Conservation (phyloP, 129 eudicot genomes). For the Artemisia argyi region DNA sequence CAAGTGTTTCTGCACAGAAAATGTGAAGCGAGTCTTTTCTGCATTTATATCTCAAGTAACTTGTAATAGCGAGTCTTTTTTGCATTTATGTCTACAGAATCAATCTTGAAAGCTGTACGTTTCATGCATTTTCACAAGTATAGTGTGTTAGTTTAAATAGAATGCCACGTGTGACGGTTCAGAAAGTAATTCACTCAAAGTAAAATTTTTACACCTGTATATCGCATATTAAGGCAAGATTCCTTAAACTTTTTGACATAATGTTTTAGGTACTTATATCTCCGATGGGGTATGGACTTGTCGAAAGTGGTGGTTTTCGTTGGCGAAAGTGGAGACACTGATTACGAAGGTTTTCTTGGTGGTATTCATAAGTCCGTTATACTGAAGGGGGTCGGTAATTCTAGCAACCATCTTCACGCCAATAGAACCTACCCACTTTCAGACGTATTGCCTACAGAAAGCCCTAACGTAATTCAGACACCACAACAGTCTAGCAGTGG, state of each 20-base stretch:
- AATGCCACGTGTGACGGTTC: neutral
- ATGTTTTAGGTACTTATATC: conserved; percentile 78
- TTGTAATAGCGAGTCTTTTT: neutral
- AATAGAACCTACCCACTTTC: conserved; percentile 85
- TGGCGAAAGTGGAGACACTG: conserved; percentile 97
- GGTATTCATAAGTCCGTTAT: conserved; percentile 82
- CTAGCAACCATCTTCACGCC: conserved; percentile 60
- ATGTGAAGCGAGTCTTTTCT: neutral
- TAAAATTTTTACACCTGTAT: neutral
- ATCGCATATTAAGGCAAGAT: neutral
- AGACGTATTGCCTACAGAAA: conserved; percentile 61
- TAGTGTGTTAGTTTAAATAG: neutral
- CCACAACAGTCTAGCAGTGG: conserved; percentile 46
- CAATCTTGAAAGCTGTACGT: neutral
- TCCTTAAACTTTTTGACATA: neutral
- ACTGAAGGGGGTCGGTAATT: conserved; percentile 66
- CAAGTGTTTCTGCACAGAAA: neutral
- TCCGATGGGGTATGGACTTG: conserved; percentile 95
- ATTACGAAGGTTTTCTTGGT: conserved; percentile 85
- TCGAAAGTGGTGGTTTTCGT: conserved; percentile 80
- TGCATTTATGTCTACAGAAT: neutral
- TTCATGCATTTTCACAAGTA: neutral
- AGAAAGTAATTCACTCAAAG: neutral
- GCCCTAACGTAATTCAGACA: conserved; percentile 68
- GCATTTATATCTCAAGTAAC: neutral